Evolutionary conservation across 2,329 filamentous ascomycete genomes (phyloP).

Genomic region (Diaporthe vexans): DNA sequence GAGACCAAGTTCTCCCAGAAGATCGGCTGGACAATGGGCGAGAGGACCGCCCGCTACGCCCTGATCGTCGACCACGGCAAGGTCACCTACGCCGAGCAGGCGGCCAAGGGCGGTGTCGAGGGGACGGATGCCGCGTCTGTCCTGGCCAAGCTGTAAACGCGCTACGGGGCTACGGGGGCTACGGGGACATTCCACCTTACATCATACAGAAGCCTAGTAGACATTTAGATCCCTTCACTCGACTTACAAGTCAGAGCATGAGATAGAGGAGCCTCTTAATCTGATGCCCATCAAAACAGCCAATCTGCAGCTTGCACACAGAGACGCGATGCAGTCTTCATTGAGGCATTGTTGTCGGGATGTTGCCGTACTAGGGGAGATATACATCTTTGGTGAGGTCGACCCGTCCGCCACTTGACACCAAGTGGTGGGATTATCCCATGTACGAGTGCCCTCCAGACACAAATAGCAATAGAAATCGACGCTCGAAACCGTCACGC

Average conservation of each 20-base stretch:
- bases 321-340: constrained; percentile 4
- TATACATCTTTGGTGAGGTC: not conserved
- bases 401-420: not conserved
- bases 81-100: constrained; percentile 84
- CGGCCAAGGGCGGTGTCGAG: constrained; percentile 58
- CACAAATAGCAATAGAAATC: constrained; percentile 17
- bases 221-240: constrained; percentile 35
- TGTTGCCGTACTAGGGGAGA: constrained; percentile 18
- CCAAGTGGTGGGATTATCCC: not conserved
- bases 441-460: constrained; percentile 1
- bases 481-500: not conserved
- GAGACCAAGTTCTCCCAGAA: constrained; percentile 80
- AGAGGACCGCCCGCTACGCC: constrained; percentile 84
- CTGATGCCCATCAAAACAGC: not conserved
- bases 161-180: too few species aligned
- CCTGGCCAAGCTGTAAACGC: constrained; percentile 64
- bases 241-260: constrained; percentile 11
- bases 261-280: constrained; percentile 23
- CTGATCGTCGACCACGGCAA: constrained; percentile 88
- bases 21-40: constrained; percentile 82
- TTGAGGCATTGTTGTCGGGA: constrained; percentile 4
- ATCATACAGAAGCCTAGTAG: constrained; percentile 11
- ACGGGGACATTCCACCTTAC: constrained; percentile 11
- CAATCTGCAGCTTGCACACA: not conserved
- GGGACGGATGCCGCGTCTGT: constrained; percentile 68